Conservation (phyloP, 768 basidiomycete genomes). For the Tylopilus plumbeoviolaceoides region DNA sequence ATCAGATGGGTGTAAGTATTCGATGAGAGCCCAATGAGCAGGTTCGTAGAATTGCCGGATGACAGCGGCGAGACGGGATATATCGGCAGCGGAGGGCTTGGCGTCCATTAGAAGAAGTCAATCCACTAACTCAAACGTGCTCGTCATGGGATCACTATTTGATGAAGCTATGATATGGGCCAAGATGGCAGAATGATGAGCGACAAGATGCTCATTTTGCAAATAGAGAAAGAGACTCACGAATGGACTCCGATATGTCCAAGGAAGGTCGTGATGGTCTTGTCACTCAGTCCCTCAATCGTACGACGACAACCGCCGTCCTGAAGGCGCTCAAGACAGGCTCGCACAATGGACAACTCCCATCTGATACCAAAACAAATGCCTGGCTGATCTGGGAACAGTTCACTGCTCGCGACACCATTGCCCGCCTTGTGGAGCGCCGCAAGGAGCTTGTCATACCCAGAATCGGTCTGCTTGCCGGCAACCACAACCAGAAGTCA, state of each 20-base stretch:
- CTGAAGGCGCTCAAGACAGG: slow-evolving; percentile 31
- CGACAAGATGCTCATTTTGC: neutral
- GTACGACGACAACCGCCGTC: slow-evolving; percentile 2
- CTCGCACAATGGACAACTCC: slow-evolving; percentile 41
- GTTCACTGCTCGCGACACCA: slow-evolving; percentile 25
- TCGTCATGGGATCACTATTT: slow-evolving; percentile 28
- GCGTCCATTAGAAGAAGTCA: slow-evolving; percentile 50
- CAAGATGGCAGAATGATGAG: neutral
- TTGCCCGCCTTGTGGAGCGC: slow-evolving; percentile 36
- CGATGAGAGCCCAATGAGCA: slow-evolving; percentile 40
- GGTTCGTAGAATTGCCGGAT: slow-evolving; percentile 41
- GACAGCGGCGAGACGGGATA: slow-evolving; percentile 38
- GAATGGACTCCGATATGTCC: slow-evolving; percentile 39
- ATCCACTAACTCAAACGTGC: slow-evolving; percentile 60
- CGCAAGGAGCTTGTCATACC: slow-evolving; percentile 30
- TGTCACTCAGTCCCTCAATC: neutral
- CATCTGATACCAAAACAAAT: slow-evolving; percentile 40
- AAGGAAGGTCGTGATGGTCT: slow-evolving; percentile 42
- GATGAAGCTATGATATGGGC: slow-evolving; percentile 34
- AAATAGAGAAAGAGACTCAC: slow-evolving; percentile 36
- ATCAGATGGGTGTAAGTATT: slow-evolving; percentile 41
- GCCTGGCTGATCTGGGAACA: slow-evolving; percentile 34
- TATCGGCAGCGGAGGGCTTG: slow-evolving; percentile 32
- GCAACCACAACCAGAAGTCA: slow-evolving; percentile 56
- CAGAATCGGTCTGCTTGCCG: slow-evolving; percentile 47